Conservation (phyloP, 306 rosid species). For the Citrullus colocynthis region DNA sequence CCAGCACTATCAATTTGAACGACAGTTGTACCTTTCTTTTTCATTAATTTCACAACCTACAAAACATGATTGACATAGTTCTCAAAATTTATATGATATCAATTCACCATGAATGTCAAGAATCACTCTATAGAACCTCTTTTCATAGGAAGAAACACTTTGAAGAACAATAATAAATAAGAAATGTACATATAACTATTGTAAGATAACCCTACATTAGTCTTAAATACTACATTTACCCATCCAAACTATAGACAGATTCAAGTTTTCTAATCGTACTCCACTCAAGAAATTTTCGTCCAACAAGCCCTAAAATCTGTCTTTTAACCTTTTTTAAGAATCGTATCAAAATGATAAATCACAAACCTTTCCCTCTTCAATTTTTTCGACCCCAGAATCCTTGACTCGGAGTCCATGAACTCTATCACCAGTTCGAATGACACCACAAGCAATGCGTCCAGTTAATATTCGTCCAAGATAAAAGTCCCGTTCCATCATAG, state of each 20-base stretch:
- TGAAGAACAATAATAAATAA: neutral
- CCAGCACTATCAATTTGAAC: constrained; percentile 76
- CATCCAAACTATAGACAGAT: neutral
- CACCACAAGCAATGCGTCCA: constrained; percentile 73
- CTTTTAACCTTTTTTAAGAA: neutral
- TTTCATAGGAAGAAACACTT: neutral
- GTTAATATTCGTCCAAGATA: constrained; percentile 92
- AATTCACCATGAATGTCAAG: neutral
- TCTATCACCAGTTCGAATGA: constrained; percentile 73
- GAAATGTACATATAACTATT: neutral
- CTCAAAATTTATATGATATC: neutral
- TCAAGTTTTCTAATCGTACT: neutral
- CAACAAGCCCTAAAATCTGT: neutral
- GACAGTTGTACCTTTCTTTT: constrained; percentile 76
- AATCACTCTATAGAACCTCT: neutral
- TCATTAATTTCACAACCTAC: constrained; percentile 82
- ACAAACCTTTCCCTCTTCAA: constrained; percentile 91
- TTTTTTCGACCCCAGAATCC: constrained; percentile 59
- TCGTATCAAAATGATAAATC: neutral
- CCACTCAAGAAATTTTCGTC: neutral
- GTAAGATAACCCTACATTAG: neutral
- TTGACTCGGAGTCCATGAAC: constrained; percentile 74
- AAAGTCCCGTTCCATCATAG: constrained; percentile 93
- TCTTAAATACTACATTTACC: neutral
- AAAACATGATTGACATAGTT: constrained; percentile 6